Percentiles rank a stretch among this genome's conserved stretches.
phyloP scores from a whole-genome alignment of 306 rosid genomes.

The Corylus avellana region DNA sequence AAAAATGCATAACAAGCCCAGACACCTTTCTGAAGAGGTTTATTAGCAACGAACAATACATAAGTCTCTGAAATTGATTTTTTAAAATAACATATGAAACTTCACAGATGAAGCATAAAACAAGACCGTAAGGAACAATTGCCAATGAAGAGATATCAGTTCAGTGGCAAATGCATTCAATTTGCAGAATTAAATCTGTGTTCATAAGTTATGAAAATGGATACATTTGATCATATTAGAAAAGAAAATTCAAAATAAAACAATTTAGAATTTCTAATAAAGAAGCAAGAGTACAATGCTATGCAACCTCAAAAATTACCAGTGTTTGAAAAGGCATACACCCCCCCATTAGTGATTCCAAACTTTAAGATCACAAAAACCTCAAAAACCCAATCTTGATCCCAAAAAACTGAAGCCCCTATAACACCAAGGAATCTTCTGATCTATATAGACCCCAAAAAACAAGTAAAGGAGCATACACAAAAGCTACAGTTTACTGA shows the following conservation, averaged over 20 bases:
- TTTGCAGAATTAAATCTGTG: not conserved
- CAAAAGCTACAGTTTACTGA: slow-evolving; percentile 27
- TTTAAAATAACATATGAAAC: slow-evolving; percentile 20
- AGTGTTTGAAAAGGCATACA: slow-evolving; percentile 32
- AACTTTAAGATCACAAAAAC: slow-evolving; percentile 38
- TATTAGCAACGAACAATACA: slow-evolving; percentile 5
- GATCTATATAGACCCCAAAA: slow-evolving; percentile 43
- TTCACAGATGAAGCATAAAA: slow-evolving; percentile 27
- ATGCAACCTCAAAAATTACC: slow-evolving; percentile 45
- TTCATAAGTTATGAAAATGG: not conserved
- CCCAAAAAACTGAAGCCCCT: slow-evolving; percentile 25
- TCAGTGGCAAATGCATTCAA: slow-evolving; percentile 9
- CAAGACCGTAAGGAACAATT: slow-evolving; percentile 3
- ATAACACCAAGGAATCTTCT: slow-evolving; percentile 23
- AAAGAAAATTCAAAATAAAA: not conserved
- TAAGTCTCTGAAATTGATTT: slow-evolving; percentile 6
- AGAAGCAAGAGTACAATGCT: slow-evolving; percentile 21
- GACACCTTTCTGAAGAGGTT: not conserved
- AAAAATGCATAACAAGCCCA: slow-evolving; percentile 6
- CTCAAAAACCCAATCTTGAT: slow-evolving; percentile 36
- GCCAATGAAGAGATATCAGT: not conserved
- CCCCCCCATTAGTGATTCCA: slow-evolving; percentile 42
- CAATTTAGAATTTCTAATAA: slow-evolving; percentile 3
- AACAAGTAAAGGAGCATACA: slow-evolving; percentile 43
- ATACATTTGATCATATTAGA: not conserved